Conservation (phyloP, 2,329 filamentous ascomycete genomes). For the Exophiala mesophila region DNA sequence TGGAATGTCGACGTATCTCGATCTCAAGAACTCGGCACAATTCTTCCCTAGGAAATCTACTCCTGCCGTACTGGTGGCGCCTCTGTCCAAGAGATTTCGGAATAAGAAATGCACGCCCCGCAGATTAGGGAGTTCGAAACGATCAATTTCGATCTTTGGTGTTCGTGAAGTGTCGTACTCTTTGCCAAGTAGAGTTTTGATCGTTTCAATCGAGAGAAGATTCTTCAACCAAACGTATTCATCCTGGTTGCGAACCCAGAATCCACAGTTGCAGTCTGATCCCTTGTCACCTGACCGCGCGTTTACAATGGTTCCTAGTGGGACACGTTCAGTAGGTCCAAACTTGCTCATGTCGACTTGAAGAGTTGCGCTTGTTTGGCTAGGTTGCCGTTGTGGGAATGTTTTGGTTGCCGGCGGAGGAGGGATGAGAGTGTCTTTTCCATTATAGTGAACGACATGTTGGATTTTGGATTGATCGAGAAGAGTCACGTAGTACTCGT, state of each 20-base stretch:
- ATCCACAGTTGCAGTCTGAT: slow-evolving; percentile 34
- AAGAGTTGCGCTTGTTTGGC: slow-evolving; percentile 21
- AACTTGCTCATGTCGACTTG: slow-evolving; percentile 25
- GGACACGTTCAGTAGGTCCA: slow-evolving; percentile 28
- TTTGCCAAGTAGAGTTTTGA: slow-evolving; percentile 33
- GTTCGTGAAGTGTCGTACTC: slow-evolving; percentile 31
- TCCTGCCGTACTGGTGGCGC: slow-evolving; percentile 33
- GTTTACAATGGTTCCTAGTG: slow-evolving; percentile 32
- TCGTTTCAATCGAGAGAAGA: slow-evolving; percentile 20
- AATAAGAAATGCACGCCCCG: slow-evolving; percentile 38
- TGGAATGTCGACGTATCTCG: slow-evolving; percentile 35
- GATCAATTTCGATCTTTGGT: slow-evolving; percentile 35
- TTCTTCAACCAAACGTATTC: slow-evolving; percentile 31
- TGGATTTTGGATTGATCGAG: slow-evolving; percentile 27
- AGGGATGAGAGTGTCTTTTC: slow-evolving; percentile 24
- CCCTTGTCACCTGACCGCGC: slow-evolving; percentile 36
- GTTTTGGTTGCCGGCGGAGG: slow-evolving; percentile 25
- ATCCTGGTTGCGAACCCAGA: slow-evolving; percentile 32
- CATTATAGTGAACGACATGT: slow-evolving; percentile 29
- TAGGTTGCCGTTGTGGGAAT: slow-evolving; percentile 27
- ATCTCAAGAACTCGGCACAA: slow-evolving; percentile 35
- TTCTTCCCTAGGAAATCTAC: slow-evolving; percentile 40
- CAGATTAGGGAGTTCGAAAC: slow-evolving; percentile 44
- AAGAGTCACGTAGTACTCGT: slow-evolving; percentile 30
- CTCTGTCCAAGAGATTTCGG: slow-evolving; percentile 35